Base-by-base conservation (phyloP, 2,329 filamentous ascomycete genomes). In the Aspergillus puulaauensis region DNA sequence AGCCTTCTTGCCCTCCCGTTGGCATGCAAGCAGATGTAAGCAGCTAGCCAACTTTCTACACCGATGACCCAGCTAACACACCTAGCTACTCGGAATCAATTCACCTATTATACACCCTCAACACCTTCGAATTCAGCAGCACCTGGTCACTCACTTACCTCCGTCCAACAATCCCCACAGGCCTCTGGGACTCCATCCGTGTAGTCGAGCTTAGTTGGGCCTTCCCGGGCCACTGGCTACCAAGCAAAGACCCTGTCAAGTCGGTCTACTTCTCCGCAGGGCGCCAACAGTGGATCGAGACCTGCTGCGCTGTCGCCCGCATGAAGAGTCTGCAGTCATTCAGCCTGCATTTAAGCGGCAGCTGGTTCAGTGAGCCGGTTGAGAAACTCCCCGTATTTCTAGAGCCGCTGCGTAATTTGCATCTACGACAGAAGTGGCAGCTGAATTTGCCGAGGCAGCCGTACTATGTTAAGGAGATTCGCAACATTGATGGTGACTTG, bases 71-170 rank as follows among this genome's bases (percentile, higher is more conserved):
- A 37, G 6, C 23, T 40, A 21, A 41, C 35, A 23, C n/a, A 33
- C 47, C 6, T 54, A 75, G 73, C 58, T 74, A 72, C 60, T 54
- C 61, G 57, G 73, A 76, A 66, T 72, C 71, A 2, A 71, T 72
- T 43, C 61, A 68, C 50, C 59, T 73, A 27, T 66, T 76, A 21
- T 76, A 76, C 60, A 67, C 67, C 5, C 63, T 66, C 45, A 73
- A 71, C 57, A 70, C 62, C 43, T 73, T 75, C 59, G 70, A 75
- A 57, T 75, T 76, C 63, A 75, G 72, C 61, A 75, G 71, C 52
- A 73, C 73, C 56, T 76, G 73, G 73, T 69, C 72, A 27, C 68
- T 75, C 6, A 65, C 73, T 0, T 76, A 76, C 53, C 65, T 76
- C 14, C 72, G 63, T 17, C 71, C 71, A 6, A 74, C 73, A 9